phyloP scores from a whole-genome alignment of 305 asterid genomes.

The Plantago rigida region DNA sequence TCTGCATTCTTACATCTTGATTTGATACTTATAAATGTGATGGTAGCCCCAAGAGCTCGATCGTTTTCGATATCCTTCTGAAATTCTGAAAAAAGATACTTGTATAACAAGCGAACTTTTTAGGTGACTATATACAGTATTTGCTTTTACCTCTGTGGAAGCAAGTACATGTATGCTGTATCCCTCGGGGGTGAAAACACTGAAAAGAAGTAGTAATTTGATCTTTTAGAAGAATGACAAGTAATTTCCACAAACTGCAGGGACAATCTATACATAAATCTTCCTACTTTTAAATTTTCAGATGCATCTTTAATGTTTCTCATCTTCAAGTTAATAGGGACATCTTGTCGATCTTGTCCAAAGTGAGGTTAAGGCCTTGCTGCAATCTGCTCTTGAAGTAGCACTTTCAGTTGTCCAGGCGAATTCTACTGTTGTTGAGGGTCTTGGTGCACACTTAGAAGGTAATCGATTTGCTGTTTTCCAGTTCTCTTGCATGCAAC shows the following conservation, averaged over 20 bases:
- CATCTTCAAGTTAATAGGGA: slow-evolving; percentile 46
- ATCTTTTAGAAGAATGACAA: not conserved
- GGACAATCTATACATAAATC: not conserved
- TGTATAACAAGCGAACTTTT: not conserved
- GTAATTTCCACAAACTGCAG: not conserved
- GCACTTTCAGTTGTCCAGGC: slow-evolving; percentile 91
- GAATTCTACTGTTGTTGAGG: slow-evolving; percentile 79
- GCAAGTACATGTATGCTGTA: not conserved
- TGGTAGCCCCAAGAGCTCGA: not conserved
- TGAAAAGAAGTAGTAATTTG: not conserved
- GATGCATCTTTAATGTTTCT: slow-evolving; percentile 22
- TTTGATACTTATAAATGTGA: slow-evolving; percentile 7
- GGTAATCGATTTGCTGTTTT: slow-evolving; percentile 35
- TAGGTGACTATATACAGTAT: not conserved
- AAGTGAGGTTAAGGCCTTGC: slow-evolving; percentile 66
- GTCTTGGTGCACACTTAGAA: slow-evolving; percentile 89
- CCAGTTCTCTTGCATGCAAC: slow-evolving; percentile 18
- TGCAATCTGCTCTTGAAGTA: slow-evolving; percentile 86
- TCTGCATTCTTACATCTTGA: slow-evolving; percentile 22
- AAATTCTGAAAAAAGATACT: not conserved
- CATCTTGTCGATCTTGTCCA: slow-evolving; percentile 93
- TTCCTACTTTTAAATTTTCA: slow-evolving; percentile 13
- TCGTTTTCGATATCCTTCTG: not conserved
- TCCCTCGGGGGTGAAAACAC: not conserved
- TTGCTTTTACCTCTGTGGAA: not conserved